Evolutionary conservation across 768 basidiomycete species (phyloP).

Genomic region (Cyclocybe cylindracea): DNA sequence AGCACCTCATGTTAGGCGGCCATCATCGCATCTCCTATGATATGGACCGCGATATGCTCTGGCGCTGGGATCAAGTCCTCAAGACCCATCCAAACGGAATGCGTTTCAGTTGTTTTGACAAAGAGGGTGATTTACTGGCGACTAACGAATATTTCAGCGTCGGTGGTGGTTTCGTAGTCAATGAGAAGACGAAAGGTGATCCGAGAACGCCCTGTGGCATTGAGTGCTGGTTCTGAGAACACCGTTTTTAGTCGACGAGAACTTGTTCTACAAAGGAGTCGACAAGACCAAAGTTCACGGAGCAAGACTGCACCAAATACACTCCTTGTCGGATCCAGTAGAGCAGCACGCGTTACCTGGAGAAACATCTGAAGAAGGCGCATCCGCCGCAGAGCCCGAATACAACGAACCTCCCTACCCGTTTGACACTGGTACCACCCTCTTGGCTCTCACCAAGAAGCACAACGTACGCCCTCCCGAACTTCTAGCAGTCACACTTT

Average conservation of each 20-base stretch:
- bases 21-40: slow-evolving; percentile 79
- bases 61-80: slow-evolving; percentile 88
- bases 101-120: slow-evolving; percentile 83
- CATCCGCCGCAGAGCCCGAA: background rate
- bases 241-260: slow-evolving; percentile 71
- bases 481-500: slow-evolving; percentile 1
- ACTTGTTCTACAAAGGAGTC: slow-evolving; percentile 91
- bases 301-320: slow-evolving; percentile 72
- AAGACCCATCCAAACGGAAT: slow-evolving; percentile 93
- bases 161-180: slow-evolving; percentile 94
- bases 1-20: slow-evolving; percentile 71
- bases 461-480: slow-evolving; percentile 66
- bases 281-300: slow-evolving; percentile 81
- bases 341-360: slow-evolving; percentile 8
- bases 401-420: slow-evolving; percentile 77
- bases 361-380: background rate
- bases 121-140: slow-evolving; percentile 83
- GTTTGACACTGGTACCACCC: slow-evolving; percentile 74
- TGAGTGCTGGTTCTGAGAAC: background rate
- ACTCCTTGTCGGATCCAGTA: slow-evolving; percentile 41
- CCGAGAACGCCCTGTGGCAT: background rate
- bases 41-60: slow-evolving; percentile 90
- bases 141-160: slow-evolving; percentile 97
- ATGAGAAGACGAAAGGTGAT: slow-evolving; percentile 87
- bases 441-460: slow-evolving; percentile 73